These are phyloP conservation scores for Myxozyma melibiosi DNA, from an alignment of 805 yeast species.

Conservation along the genomic window DNA sequence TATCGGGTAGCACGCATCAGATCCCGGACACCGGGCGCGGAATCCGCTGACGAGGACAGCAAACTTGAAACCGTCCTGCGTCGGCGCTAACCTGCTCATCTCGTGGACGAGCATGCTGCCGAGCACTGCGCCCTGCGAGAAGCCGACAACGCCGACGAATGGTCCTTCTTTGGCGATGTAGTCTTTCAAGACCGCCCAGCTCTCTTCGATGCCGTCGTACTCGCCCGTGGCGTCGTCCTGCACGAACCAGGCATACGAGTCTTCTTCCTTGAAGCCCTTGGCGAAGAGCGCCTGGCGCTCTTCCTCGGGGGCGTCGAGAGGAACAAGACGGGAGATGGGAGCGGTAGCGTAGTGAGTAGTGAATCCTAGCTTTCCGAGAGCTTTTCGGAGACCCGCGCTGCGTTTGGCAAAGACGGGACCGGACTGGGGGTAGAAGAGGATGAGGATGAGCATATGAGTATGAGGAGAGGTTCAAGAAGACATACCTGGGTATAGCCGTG, in stretches of 20 bases:
- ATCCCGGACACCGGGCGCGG: conserved; percentile 36
- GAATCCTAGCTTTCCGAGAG: conserved; percentile 63
- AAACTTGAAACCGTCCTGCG: conserved; percentile 58
- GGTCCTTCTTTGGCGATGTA: conserved; percentile 58
- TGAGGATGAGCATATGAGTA: background rate
- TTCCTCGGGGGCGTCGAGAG: conserved; percentile 61
- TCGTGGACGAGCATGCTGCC: conserved; percentile 68
- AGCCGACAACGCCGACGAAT: conserved; percentile 84
- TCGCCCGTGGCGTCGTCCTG: conserved; percentile 44
- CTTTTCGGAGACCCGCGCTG: conserved; percentile 84
- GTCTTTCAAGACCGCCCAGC: conserved; percentile 54
- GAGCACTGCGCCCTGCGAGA: conserved; percentile 92
- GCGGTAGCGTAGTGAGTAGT: conserved; percentile 76
- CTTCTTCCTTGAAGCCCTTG: conserved; percentile 47
- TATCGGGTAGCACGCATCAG: conserved; percentile 42
- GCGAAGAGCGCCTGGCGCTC: conserved; percentile 53
- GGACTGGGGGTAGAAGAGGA: conserved; percentile 55
- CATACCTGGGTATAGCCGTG: conserved; percentile 41
- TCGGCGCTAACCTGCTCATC: conserved; percentile 59
- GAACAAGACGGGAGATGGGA: conserved; percentile 72
- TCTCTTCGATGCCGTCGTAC: conserved; percentile 43
- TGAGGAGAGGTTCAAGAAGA: background rate
- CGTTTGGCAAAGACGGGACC: conserved; percentile 84
- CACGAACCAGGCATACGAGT: conserved; percentile 40
- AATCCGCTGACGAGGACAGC: conserved; percentile 75